Evolutionary conservation across 2,329 filamentous ascomycete genomes (phyloP), one percentile per base, ranked within the genome.

Genomic region (Didymella arachidicola): DNA sequence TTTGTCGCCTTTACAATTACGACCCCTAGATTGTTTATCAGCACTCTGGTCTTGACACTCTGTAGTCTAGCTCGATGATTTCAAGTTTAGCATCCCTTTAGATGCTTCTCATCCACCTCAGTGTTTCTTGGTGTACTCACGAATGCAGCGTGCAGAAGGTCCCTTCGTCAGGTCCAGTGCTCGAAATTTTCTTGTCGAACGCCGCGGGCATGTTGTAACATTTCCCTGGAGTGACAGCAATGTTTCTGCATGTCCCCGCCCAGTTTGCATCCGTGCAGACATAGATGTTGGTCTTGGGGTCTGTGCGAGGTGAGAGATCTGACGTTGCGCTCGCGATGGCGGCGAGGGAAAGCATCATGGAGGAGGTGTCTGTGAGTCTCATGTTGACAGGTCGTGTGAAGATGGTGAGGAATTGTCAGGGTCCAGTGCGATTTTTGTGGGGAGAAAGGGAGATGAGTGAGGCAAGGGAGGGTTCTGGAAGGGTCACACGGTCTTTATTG

Each of bases 131-230:
- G 16, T 19, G 27, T 32, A 63, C 67, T 34, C 55, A 70, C 65
- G 65, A 63, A 45, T 64, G 69, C 42, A 67, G 26, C 18, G 61
- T 62, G 45, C 67, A 70, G 48, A 70, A 70, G 4, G 64, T 65
- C 8, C 63, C 66, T 2, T 68, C 54, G 18, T 69, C 65, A 7
- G 65, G 67, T 2, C 69, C 67, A 10, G 63, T 50, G 16, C 65
- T 67, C 3, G 64, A 67, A 10, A 67, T 61, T 12, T 63, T 63
- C 2, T 63, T 34, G n/a, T 59, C 55, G n/a, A 49, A 69, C 8
- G 38, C 38, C 7, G 45, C 26, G 7, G 39, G 25, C 12, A 65
- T 41, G 32, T 66, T 66, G 38, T 64, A 38, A 34, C 49, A 53
- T 25, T 11, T 18, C 34, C 30, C 58, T 59, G 53, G 45, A 3